Conservation (phyloP, 2,329 filamentous ascomycete genomes). For the Pseudogymnoascus verrucosus region DNA sequence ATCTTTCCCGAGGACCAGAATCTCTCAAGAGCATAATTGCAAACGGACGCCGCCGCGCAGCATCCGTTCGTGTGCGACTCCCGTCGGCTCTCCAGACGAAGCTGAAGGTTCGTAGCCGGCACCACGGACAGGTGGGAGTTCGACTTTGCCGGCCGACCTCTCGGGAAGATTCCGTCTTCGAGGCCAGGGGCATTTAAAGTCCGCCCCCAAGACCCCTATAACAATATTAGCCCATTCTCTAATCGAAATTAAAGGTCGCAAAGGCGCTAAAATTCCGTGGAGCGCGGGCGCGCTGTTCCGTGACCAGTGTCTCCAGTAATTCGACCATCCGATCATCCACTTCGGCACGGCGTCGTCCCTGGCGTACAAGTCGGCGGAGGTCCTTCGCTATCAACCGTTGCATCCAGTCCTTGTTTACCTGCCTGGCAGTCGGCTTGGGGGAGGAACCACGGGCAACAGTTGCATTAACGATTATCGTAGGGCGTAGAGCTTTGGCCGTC, state of each 20-base stretch:
- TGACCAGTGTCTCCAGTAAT: background rate
- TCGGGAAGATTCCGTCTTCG: background rate
- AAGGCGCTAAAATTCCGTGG: background rate
- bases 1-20: background rate
- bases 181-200: background rate
- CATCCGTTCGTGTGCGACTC: background rate
- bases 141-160: background rate
- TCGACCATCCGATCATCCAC: background rate
- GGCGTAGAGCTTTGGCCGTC: no score
- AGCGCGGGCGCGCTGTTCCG: background rate
- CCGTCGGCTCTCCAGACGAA: slow-evolving; percentile 7
- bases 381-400: background rate
- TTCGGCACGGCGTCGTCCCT: background rate
- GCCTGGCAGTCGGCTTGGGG: no score
- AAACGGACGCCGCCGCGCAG: no score
- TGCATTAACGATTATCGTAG: no score
- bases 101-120: slow-evolving; percentile 9
- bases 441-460: no score
- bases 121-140: background rate
- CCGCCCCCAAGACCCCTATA: background rate
- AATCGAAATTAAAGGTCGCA: background rate
- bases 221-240: background rate
- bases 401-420: background rate
- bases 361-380: background rate
- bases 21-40: background rate